These are phyloP conservation scores for Rhizoclosmatium globosum DNA, from an alignment of 192 early-diverging fungal species.

Conservation along the genomic window DNA sequence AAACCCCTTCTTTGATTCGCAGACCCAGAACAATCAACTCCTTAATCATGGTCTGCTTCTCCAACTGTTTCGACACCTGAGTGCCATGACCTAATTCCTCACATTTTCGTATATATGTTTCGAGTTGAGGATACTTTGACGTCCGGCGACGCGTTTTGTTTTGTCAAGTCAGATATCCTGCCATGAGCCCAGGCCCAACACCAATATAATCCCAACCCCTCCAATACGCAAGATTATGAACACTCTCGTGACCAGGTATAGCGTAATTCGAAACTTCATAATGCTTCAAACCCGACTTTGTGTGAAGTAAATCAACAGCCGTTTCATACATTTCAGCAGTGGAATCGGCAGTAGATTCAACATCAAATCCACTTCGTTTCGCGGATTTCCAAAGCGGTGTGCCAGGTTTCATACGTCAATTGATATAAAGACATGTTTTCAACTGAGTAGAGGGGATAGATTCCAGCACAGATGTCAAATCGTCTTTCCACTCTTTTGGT, in stretches of 20 bases:
- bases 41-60: not conserved
- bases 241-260: constrained; percentile 35
- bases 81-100: not conserved
- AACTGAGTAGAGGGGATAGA: constrained; percentile 19
- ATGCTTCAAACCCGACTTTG: constrained; percentile 49
- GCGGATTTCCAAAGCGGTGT: constrained; percentile 43
- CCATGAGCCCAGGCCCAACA: constrained; percentile 69
- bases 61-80: not conserved
- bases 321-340: constrained; percentile 21
- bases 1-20: constrained; percentile 52
- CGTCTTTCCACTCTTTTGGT: constrained; percentile 40
- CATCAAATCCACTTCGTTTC: not conserved
- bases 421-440: constrained; percentile 63
- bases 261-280: constrained; percentile 65
- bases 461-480: constrained; percentile 45
- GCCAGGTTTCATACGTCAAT: constrained; percentile 63
- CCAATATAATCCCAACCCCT: constrained; percentile 61
- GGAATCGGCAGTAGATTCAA: constrained; percentile 14
- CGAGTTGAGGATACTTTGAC: not conserved
- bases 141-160: not conserved
- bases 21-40: constrained; percentile 59
- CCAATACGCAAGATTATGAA: constrained; percentile 64
- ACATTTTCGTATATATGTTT: constrained; percentile 8
- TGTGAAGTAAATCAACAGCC: constrained; percentile 15
- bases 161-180: constrained; percentile 31